These are phyloP conservation scores for Austroboletus novae-zelandiae DNA, from an alignment of 1,284 basidiomycete genomes.

Conservation along the genomic window DNA sequence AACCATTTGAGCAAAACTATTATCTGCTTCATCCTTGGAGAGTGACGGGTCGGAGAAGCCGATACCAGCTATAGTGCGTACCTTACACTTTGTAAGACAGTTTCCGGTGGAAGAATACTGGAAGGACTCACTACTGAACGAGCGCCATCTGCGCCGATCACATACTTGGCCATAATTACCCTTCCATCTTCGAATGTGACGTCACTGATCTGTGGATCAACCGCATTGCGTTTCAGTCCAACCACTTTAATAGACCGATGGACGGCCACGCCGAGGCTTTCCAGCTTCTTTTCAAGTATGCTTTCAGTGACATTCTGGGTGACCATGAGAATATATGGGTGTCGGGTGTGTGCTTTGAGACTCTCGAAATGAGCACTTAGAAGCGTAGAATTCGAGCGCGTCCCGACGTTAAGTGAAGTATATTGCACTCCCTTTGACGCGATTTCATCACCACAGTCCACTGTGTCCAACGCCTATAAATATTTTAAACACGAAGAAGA, in stretches of 20 bases:
- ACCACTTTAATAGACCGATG: slow-evolving; percentile 26
- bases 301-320: slow-evolving; percentile 50
- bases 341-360: slow-evolving; percentile 40
- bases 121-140: slow-evolving; percentile 43
- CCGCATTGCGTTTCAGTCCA: slow-evolving; percentile 29
- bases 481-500: neutral
- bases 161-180: slow-evolving; percentile 44
- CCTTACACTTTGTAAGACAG: slow-evolving; percentile 18
- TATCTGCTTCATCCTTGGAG: slow-evolving; percentile 1
- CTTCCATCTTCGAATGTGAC: slow-evolving; percentile 52
- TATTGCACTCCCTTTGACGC: slow-evolving; percentile 39
- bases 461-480: slow-evolving; percentile 43
- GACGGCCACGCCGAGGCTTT: slow-evolving; percentile 23
- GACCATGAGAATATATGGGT: slow-evolving; percentile 43
- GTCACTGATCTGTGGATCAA: slow-evolving; percentile 30
- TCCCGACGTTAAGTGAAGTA: slow-evolving; percentile 28
- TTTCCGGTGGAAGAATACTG: slow-evolving; percentile 8
- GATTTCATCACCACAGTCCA: slow-evolving; percentile 44
- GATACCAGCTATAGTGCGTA: slow-evolving; percentile 21
- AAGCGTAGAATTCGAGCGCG: slow-evolving; percentile 28
- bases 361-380: slow-evolving; percentile 33
- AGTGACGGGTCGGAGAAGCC: slow-evolving; percentile 14
- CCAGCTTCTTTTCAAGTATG: slow-evolving; percentile 37
- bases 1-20: slow-evolving; percentile 21
- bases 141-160: slow-evolving; percentile 58